Percentiles rank a stretch among this genome's conserved stretches.
phyloP scores from a whole-genome alignment of 1,139 yeast species.

The Saccharomycopsis hybrid region DNA sequence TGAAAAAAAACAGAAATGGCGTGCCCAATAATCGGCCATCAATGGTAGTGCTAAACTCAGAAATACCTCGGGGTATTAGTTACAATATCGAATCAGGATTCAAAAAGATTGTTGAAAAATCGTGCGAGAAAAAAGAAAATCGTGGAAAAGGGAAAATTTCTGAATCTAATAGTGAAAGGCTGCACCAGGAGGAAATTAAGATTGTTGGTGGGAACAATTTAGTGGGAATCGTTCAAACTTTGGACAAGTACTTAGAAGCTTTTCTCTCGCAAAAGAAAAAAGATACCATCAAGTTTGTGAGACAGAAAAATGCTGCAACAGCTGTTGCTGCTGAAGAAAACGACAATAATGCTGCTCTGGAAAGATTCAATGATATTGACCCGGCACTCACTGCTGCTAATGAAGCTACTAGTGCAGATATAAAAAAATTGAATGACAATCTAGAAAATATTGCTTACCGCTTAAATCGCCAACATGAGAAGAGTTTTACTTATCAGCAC shows the following conservation, averaged over 20 bases:
- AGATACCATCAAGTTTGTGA: slow-evolving; percentile 47
- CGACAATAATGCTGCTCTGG: background rate
- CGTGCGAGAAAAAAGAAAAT: slow-evolving; percentile 31
- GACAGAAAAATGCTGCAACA: slow-evolving; percentile 15
- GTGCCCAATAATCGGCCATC: slow-evolving; percentile 32
- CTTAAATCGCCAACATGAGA: background rate
- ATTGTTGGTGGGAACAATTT: slow-evolving; percentile 42
- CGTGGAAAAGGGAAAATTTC: slow-evolving; percentile 12
- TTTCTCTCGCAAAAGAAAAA: slow-evolving; percentile 55
- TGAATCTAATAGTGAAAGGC: slow-evolving; percentile 22
- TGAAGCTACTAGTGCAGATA: slow-evolving; percentile 2
- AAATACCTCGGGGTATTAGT: slow-evolving; percentile 68
- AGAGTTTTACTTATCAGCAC: background rate
- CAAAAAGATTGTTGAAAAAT: slow-evolving; percentile 39
- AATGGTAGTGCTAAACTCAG: slow-evolving; percentile 52
- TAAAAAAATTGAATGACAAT: background rate
- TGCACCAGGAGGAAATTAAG: slow-evolving; percentile 23
- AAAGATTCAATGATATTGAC: no score
- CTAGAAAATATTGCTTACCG: slow-evolving; percentile 1
- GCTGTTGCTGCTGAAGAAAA: background rate
- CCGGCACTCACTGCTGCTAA: background rate
- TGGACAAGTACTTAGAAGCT: slow-evolving; percentile 52
- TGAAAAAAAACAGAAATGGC: slow-evolving; percentile 24
- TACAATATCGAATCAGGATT: slow-evolving; percentile 63
- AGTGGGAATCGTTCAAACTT: slow-evolving; percentile 45